Percentiles rank a stretch among this genome's conserved stretches.
Evolutionary conservation across 2,329 filamentous ascomycete genomes (phyloP).

Genomic region (Biscogniauxia mediterranea): DNA sequence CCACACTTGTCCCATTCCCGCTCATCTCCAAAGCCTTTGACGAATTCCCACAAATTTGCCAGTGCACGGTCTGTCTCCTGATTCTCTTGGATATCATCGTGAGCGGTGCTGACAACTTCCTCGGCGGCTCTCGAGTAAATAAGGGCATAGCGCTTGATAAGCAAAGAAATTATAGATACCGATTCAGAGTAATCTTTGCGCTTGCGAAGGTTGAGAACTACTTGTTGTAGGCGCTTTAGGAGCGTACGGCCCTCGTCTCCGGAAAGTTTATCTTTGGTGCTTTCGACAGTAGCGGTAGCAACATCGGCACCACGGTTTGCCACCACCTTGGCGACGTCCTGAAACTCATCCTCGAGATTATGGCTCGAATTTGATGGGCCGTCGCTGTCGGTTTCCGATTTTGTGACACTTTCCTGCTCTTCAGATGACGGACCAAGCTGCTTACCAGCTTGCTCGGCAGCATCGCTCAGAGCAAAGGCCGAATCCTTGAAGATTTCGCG

Average conservation of each 20-base stretch:
- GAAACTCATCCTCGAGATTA: conserved; percentile 59
- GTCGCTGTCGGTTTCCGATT: conserved; percentile 26
- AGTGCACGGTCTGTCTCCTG: conserved; percentile 71
- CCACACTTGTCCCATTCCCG: conserved; percentile 76
- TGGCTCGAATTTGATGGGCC: conserved; percentile 51
- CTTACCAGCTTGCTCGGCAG: conserved; percentile 71
- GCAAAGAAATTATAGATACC: conserved; percentile 71
- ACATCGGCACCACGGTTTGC: conserved; percentile 41
- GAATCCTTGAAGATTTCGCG: conserved; percentile 86
- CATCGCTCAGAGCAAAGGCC: conserved; percentile 73
- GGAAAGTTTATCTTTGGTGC: conserved; percentile 69
- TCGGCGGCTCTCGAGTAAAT: conserved; percentile 73
- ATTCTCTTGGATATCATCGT: conserved; percentile 72
- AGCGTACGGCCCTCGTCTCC: conserved; percentile 73
- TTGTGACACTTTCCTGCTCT: conserved; percentile 54
- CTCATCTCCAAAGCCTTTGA: conserved; percentile 75
- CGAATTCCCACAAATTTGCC: conserved; percentile 75
- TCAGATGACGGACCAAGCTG: conserved; percentile 66
- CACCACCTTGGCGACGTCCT: conserved; percentile 54
- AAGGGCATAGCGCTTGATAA: conserved; percentile 76
- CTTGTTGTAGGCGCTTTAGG: conserved; percentile 71
- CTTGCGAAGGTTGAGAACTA: conserved; percentile 70
- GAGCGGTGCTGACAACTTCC: conserved; percentile 62
- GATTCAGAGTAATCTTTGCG: conserved; percentile 83
- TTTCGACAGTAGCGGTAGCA: conserved; percentile 54